Evolutionary conservation across 257 asterid genomes (phyloP), one percentile per base, ranked within the genome.

Genomic region (Nicotiana paniculata): DNA sequence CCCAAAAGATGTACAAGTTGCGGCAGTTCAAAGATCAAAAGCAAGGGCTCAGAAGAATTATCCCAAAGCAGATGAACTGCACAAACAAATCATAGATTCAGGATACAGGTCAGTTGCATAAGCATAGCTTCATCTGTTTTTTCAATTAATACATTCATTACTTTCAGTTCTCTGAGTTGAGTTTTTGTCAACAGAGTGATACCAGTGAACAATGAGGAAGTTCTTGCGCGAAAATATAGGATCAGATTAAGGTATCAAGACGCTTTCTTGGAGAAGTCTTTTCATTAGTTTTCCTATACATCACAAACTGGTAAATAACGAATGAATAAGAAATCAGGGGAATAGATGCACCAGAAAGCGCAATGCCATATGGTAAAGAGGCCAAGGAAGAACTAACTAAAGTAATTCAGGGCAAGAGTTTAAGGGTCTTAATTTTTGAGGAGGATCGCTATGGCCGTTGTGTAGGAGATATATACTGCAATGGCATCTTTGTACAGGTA

Each of bases 401-500:
- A 18, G 85, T 96, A 66, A 92, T 94, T 74, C 89, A 92, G 86
- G 90, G 88, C 68, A 96, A 94, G 87, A 81, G 93, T 85, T 57
- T 94, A 37, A 91, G 85, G 82, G 84, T 94, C 67, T 89, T 88
- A 32, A 95, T 94, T 46, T 96, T 90, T 61, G 95, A 90, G 78
- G 82, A 90, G 84, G 99, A 96, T 88, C 98, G 93, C 18, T 94
- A 94, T 64, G 95, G 97, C 24, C 95, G 98, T 21, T 54, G 67
- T 7, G 99, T 94, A 2, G 98, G 98, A 79, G 98, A 93, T 83
- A 28, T 93, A 70, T 96, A 94, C 57, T 94, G 98, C 92, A 90
- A 96, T 28, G 95, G 94, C 88, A 87, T 91, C 77, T 96, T 94
- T 84, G 98, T 91, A 53, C 99, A 96, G 98, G 98, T 95, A 87